Evolutionary conservation across 2,329 filamentous ascomycete genomes (phyloP), one percentile per base, ranked within the genome.

Genomic region (Raffaelea arxii): DNA sequence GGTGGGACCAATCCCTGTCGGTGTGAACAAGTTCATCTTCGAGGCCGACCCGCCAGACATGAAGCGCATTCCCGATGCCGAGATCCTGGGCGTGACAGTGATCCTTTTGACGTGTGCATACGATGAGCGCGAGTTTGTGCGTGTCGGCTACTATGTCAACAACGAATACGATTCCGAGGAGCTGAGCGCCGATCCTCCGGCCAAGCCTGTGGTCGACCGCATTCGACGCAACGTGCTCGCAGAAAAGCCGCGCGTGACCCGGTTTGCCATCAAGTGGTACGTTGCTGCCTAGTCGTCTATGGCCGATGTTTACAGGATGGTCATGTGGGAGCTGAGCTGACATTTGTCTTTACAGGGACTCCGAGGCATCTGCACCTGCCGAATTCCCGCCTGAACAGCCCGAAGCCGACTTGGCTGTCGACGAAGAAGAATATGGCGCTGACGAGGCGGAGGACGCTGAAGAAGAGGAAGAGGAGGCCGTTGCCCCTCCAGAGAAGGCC

Each of bases 121-220:
- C 69, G 92, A 98, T 59, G 85, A 86, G 46, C 82, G 92, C 60
- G 92, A 98, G 66, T 98, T 98, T 59, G 89, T 98, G 35, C 89
- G 92, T 55, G 91, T 98, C 37, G 92, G 92, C 52, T 98, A 98
- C 77, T 98, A 98, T 58, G 92, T 98, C 59, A 98, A 97, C 75
- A 98, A 98, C 60, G 94, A 98, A 66, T 98, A 98, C 65, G 88
- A 94, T 57, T 85, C 86, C 23, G 88, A 94, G 59, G 87, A 94
- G 64, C 77, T 98, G 53, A 84, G 80, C 57, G 81, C 84, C 41
- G 90, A 97, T 58, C 92, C 92, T 10, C 92, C 92, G 6, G 76
- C 88, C 48, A 95, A 95, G 72, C 90, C 90, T 35, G 76, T 94
- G 56, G 83, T 97, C 54, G 94, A 98, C 63, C 87, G 89, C 59